These are phyloP conservation scores for Dichotomopilus funicola DNA, from an alignment of 2,329 filamentous ascomycete genomes.

Conservation along the genomic window DNA sequence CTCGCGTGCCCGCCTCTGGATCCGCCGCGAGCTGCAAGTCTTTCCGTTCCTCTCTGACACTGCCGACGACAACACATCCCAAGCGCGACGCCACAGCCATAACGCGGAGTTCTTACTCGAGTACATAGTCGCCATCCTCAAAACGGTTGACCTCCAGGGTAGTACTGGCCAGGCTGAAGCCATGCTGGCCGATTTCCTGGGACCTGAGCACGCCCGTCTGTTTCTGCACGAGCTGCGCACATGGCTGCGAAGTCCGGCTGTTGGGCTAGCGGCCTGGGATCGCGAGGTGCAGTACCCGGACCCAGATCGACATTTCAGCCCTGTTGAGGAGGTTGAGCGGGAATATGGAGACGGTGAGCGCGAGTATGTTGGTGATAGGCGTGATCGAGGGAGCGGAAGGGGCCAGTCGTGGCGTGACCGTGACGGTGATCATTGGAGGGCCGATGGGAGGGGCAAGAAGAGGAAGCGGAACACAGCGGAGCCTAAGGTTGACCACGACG, in stretches of 20 bases:
- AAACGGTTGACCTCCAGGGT: constrained; percentile 73
- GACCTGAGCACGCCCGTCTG: constrained; percentile 62
- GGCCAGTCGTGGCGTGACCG: constrained; percentile 9
- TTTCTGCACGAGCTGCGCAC: constrained; percentile 80
- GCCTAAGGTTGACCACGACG: not conserved
- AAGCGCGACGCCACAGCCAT: constrained; percentile 43
- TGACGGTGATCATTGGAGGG: constrained; percentile 21
- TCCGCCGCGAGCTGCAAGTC: constrained; percentile 76
- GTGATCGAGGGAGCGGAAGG: not conserved
- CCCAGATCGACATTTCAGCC: not conserved
- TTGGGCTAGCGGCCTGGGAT: constrained; percentile 71
- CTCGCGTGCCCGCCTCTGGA: constrained; percentile 71
- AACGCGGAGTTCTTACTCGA: constrained; percentile 82
- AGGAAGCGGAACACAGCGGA: not conserved
- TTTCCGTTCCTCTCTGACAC: constrained; percentile 60
- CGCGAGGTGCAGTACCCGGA: constrained; percentile 62
- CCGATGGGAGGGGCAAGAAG: constrained; percentile 8
- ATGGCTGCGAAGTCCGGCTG: constrained; percentile 77
- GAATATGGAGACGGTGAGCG: not conserved
- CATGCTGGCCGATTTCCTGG: constrained; percentile 71
- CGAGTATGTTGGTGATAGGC: not conserved
- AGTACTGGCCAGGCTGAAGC: constrained; percentile 73
- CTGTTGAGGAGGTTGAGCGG: not conserved
- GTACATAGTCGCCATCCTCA: constrained; percentile 77
- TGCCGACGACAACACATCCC: constrained; percentile 17